phyloP scores from a whole-genome alignment of 73 alveolate genomes.

The Tetrahymena borealis region DNA sequence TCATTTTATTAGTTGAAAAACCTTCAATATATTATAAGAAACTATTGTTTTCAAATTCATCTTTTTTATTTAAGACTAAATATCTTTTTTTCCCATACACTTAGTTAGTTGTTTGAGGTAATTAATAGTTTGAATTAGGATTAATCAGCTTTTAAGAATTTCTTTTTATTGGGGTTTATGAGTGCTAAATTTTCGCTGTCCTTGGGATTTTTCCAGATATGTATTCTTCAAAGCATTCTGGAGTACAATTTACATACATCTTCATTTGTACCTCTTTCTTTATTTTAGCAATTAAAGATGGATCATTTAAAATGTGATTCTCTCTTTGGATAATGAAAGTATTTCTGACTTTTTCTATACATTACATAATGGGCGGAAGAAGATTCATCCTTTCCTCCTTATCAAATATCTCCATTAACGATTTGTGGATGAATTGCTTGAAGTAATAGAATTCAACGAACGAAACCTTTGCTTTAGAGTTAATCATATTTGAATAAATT shows the following conservation, averaged over 20 bases:
- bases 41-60: no score
- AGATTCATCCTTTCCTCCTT: neutral
- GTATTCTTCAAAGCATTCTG: neutral
- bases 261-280: neutral
- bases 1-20: no score
- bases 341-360: neutral
- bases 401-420: neutral
- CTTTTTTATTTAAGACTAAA: no score
- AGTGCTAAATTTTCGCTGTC: no score
- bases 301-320: neutral
- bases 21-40: no score
- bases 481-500: neutral
- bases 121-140: no score
- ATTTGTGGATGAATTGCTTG: neutral
- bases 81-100: no score
- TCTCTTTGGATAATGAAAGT: neutral
- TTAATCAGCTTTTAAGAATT: no score
- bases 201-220: neutral
- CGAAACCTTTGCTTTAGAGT: neutral
- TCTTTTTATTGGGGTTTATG: no score
- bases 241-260: neutral
- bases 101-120: no score
- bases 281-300: neutral
- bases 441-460: neutral
- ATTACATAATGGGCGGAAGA: neutral